Evolutionary conservation across 2,329 filamentous ascomycete species (phyloP).

Genomic region (Paraphoma chrysanthemicola): DNA sequence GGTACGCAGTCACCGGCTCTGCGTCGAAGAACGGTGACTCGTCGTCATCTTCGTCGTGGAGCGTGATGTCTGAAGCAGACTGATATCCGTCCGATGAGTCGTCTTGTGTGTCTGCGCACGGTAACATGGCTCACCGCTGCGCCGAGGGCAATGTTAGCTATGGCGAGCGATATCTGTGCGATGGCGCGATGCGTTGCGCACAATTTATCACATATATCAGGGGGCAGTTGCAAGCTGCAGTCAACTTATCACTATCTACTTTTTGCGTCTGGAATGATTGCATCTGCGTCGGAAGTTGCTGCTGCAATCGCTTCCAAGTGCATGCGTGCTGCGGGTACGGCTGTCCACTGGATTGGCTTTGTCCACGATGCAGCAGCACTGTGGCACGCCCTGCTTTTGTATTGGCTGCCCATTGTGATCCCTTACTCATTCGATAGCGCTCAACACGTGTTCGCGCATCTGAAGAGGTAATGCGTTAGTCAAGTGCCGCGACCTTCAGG

Average conservation of each 20-base stretch:
- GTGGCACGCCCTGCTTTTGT: not conserved
- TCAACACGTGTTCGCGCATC: not conserved
- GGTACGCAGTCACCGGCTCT: slow-evolving; percentile 4
- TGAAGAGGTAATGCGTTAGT: not conserved
- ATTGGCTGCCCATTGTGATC: not conserved
- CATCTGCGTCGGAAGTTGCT: not conserved
- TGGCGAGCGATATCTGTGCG: slow-evolving; percentile 9
- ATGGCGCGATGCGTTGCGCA: slow-evolving; percentile 4
- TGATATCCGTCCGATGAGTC: slow-evolving; percentile 14
- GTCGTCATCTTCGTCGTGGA: slow-evolving; percentile 10
- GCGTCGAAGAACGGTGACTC: slow-evolving; percentile 1
- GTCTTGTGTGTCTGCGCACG: not conserved
- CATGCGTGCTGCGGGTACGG: not conserved
- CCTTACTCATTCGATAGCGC: not conserved
- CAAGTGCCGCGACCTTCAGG: not conserved
- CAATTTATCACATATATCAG: not conserved
- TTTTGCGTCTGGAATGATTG: not conserved
- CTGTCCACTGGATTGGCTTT: not conserved
- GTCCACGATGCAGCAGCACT: not conserved
- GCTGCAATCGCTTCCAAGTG: not conserved
- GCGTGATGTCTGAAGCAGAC: slow-evolving; percentile 19
- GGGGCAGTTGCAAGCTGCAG: not conserved
- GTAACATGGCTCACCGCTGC: slow-evolving; percentile 7
- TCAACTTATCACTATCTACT: too few species aligned
- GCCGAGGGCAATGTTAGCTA: not conserved